Conservation (phyloP, 1,284 basidiomycete genomes). For the Ceratobasidium sp. region DNA sequence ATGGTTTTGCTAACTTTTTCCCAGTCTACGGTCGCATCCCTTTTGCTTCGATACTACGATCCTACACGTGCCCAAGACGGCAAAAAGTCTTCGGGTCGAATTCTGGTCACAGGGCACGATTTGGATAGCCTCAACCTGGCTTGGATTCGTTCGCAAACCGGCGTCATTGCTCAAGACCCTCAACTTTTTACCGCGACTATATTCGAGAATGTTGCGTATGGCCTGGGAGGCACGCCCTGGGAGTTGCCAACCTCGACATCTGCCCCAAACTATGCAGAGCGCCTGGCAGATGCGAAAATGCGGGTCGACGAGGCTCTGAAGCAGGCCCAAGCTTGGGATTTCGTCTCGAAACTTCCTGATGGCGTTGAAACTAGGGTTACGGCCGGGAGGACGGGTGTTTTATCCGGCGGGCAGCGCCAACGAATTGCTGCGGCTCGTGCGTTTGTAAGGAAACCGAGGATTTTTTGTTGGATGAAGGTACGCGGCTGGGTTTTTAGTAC, state of each 20-base stretch:
- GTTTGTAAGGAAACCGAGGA: constrained; percentile 51
- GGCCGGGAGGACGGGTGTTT: constrained; percentile 47
- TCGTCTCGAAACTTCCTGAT: constrained; percentile 51
- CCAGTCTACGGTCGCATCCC: constrained; percentile 52
- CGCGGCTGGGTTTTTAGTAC: no score
- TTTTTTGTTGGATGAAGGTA: constrained; percentile 51
- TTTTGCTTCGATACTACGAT: constrained; percentile 54
- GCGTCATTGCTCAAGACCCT: constrained; percentile 55
- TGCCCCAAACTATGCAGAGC: constrained; percentile 41
- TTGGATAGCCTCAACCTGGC: constrained; percentile 51
- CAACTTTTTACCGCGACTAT: constrained; percentile 53
- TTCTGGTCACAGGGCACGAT: constrained; percentile 49
- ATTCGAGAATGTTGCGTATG: constrained; percentile 54
- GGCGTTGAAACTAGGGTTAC: constrained; percentile 54
- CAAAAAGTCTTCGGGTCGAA: constrained; percentile 37
- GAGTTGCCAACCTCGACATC: constrained; percentile 44
- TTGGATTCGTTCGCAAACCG: constrained; percentile 53
- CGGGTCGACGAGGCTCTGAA: constrained; percentile 47
- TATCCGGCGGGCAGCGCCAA: constrained; percentile 54
- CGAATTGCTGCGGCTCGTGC: constrained; percentile 55
- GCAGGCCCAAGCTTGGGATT: constrained; percentile 53
- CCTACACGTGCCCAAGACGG: constrained; percentile 44
- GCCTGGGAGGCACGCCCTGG: constrained; percentile 47
- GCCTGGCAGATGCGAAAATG: constrained; percentile 45
- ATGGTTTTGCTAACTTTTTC: not conserved